phyloP scores from a whole-genome alignment of 2,329 filamentous ascomycete genomes.

The Leptoxyphium fumago region DNA sequence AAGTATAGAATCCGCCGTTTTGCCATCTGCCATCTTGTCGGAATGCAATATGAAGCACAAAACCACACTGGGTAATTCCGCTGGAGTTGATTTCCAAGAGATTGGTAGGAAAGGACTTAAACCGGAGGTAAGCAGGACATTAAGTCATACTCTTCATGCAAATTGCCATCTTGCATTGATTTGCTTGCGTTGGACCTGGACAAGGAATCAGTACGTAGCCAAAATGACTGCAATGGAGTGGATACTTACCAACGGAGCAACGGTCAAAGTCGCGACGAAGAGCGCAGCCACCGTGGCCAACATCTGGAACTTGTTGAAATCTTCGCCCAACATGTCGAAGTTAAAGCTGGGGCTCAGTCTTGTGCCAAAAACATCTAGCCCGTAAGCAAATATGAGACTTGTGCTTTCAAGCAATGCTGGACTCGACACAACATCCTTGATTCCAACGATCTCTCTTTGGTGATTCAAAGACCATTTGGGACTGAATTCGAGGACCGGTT shows the following conservation, averaged over 20 bases:
- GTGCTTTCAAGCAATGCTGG: conserved; percentile 84
- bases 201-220: conserved; percentile 9
- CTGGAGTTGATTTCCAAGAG: no score
- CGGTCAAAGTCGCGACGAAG: conserved; percentile 56
- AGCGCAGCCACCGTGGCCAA: conserved; percentile 71
- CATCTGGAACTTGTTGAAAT: conserved; percentile 82
- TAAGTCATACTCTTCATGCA: conserved; percentile 5
- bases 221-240: not conserved
- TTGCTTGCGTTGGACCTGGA: conserved; percentile 44
- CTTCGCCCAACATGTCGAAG: conserved; percentile 86
- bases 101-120: no score
- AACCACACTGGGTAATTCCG: no score
- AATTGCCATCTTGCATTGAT: conserved; percentile 50
- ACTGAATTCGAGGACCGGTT: conserved; percentile 67
- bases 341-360: conserved; percentile 72
- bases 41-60: no score
- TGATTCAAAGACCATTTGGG: conserved; percentile 70
- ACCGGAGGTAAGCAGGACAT: no score
- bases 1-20: no score
- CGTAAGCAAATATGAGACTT: conserved; percentile 75
- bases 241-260: conserved; percentile 70
- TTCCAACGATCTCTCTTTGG: conserved; percentile 63
- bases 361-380: conserved; percentile 77
- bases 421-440: conserved; percentile 56
- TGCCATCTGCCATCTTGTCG: no score